A percentile compares a stretch with the other conserved stretches of the same genome.
These are phyloP conservation scores for Dioscorea alata DNA, from an alignment of 106 monocot species.

Conservation along the genomic window DNA sequence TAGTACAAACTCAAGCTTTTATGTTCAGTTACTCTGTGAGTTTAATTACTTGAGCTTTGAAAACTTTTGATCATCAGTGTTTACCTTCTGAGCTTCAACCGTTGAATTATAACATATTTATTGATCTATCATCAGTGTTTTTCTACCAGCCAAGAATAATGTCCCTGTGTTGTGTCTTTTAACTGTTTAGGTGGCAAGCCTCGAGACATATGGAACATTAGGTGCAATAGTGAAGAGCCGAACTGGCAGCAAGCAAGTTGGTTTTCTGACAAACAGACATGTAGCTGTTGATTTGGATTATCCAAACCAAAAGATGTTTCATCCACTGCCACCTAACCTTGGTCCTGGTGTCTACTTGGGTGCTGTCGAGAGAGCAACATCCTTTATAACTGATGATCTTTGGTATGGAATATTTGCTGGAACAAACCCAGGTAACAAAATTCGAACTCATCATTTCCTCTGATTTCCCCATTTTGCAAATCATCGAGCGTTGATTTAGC, in stretches of 20 bases:
- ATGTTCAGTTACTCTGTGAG: too few relatives aligned
- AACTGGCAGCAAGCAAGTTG: conserved; percentile 86
- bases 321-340: conserved; percentile 94
- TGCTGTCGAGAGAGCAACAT: conserved; percentile 96
- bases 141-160: too few relatives aligned
- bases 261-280: conserved; percentile 95
- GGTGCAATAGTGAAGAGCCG: conserved; percentile 93
- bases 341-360: conserved; percentile 97
- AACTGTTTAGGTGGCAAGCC: conserved; percentile 75
- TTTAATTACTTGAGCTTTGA: too few relatives aligned
- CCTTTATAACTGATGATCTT: conserved; percentile 92
- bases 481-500: too few relatives aligned
- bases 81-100: too few relatives aligned
- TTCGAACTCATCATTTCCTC: not conserved
- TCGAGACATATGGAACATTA: conserved; percentile 91
- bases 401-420: conserved; percentile 99
- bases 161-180: too few relatives aligned
- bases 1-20: too few relatives aligned
- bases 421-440: conserved; percentile 84
- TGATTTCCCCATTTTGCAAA: too few relatives aligned
- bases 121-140: too few relatives aligned
- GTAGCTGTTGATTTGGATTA: conserved; percentile 96
- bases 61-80: too few relatives aligned
- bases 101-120: too few relatives aligned
- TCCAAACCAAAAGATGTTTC: conserved; percentile 98